These are phyloP conservation scores for Mucor indicus DNA, from an alignment of 371 early-diverging fungal species.

Conservation along the genomic window DNA sequence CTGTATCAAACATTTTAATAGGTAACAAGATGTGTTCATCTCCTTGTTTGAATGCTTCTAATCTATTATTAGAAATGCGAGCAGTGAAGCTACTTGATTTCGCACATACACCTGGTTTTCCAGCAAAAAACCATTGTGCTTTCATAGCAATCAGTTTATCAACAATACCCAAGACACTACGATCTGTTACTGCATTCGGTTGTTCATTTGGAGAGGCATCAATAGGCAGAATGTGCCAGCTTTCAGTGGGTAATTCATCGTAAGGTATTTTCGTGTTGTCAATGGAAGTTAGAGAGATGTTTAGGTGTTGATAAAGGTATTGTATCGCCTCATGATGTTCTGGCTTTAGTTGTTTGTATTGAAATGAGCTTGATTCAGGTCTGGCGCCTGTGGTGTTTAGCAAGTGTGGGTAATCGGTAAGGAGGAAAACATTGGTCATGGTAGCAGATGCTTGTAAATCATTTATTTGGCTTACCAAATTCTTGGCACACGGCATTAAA, in stretches of 20 bases:
- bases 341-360: slow-evolving; percentile 18
- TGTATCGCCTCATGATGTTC: slow-evolving; percentile 42
- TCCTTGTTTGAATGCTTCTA: slow-evolving; percentile 8
- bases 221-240: slow-evolving; percentile 44
- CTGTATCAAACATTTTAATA: too few species aligned
- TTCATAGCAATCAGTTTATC: slow-evolving; percentile 49
- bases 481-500: slow-evolving; percentile 37
- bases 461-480: slow-evolving; percentile 27
- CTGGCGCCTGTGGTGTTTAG: slow-evolving; percentile 19
- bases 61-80: slow-evolving; percentile 22
- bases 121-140: slow-evolving; percentile 48
- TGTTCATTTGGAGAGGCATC: slow-evolving; percentile 2
- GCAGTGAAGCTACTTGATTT: slow-evolving; percentile 41
- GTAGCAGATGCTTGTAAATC: neutral
- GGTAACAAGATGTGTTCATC: slow-evolving; percentile 10
- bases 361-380: slow-evolving; percentile 46
- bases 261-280: slow-evolving; percentile 35
- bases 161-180: slow-evolving; percentile 39
- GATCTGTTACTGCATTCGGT: slow-evolving; percentile 19
- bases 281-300: slow-evolving; percentile 22
- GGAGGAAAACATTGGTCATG: slow-evolving; percentile 34
- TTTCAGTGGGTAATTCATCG: slow-evolving; percentile 74
- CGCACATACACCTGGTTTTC: slow-evolving; percentile 37
- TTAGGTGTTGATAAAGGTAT: slow-evolving; percentile 30
- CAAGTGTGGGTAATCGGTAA: slow-evolving; percentile 50